Percentiles rank a stretch among this genome's conserved stretches.
Conservation (phyloP, 2,329 filamentous ascomycete genomes). For the Ophiostoma sp. region DNA sequence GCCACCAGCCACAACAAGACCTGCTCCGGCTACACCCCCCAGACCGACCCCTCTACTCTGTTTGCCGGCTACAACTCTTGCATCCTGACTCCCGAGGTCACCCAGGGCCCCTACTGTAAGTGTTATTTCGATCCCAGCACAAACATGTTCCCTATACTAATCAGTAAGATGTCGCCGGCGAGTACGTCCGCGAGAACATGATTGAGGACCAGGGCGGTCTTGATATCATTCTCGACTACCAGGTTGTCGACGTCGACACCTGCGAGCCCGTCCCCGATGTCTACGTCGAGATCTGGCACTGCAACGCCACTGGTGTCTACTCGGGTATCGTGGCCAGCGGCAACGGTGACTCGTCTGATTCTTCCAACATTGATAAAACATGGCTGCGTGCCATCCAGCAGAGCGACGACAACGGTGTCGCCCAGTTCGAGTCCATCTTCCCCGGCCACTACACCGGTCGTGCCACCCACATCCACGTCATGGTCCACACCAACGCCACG, state of each 20-base stretch:
- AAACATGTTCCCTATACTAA: background rate
- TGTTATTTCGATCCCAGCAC: background rate
- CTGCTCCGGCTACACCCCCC: constrained; percentile 31
- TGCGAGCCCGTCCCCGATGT: constrained; percentile 47
- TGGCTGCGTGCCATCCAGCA: constrained; percentile 43
- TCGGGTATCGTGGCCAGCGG: constrained; percentile 33
- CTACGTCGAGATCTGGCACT: constrained; percentile 50
- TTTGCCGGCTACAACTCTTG: constrained; percentile 44
- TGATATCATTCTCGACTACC: constrained; percentile 46
- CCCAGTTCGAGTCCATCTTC: constrained; percentile 40
- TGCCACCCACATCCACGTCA: constrained; percentile 38
- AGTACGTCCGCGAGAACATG: constrained; percentile 46
- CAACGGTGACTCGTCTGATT: constrained; percentile 29
- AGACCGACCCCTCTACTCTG: constrained; percentile 36
- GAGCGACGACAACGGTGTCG: constrained; percentile 39
- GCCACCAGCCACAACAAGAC: constrained; percentile 49
- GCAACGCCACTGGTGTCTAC: constrained; percentile 41
- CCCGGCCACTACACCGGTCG: constrained; percentile 44
- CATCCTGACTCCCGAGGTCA: constrained; percentile 49
- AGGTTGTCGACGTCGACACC: constrained; percentile 50
- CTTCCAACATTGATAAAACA: constrained; percentile 36
- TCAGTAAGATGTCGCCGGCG: constrained; percentile 41
- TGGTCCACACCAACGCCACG: constrained; percentile 31
- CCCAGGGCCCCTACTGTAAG: constrained; percentile 48
- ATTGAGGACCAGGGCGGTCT: constrained; percentile 45